phyloP scores from a whole-genome alignment of 2,329 filamentous ascomycete species.

The Fusarium sp. region DNA sequence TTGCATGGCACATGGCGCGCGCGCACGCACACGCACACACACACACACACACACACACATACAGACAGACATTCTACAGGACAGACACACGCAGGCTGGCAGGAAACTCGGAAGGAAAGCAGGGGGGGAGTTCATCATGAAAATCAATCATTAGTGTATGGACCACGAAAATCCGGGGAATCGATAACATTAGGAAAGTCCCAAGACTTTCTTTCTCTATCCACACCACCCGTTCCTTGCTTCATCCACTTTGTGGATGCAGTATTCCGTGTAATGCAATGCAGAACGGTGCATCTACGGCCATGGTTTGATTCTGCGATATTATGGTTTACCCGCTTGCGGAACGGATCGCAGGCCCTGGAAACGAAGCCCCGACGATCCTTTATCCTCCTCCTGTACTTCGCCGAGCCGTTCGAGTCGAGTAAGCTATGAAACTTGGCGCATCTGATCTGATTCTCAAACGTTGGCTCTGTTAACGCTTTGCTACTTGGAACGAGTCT shows the following conservation, averaged over 20 bases:
- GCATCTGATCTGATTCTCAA: slow-evolving; percentile 11
- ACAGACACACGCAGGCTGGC: too few relatives aligned
- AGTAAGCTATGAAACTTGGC: slow-evolving; percentile 7
- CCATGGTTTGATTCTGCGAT: not conserved
- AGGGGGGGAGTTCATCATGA: slow-evolving; percentile 17
- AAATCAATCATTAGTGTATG: slow-evolving; percentile 24
- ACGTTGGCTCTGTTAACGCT: not conserved
- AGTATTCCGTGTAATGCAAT: slow-evolving; percentile 10
- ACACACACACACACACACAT: not conserved
- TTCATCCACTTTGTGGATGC: slow-evolving; percentile 34
- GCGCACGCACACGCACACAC: not conserved
- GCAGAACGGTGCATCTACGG: not conserved
- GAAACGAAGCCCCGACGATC: slow-evolving; percentile 31
- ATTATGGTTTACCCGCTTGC: not conserved
- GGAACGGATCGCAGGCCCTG: slow-evolving; percentile 36
- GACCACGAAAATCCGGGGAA: slow-evolving; percentile 42
- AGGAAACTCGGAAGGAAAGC: not conserved
- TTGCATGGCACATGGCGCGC: slow-evolving; percentile 1
- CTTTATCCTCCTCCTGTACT: slow-evolving; percentile 9
- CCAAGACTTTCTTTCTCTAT: slow-evolving; percentile 1
- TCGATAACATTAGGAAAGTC: slow-evolving; percentile 32
- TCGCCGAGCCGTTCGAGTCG: slow-evolving; percentile 3
- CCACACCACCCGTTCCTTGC: slow-evolving; percentile 28
- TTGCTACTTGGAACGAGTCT: not conserved
- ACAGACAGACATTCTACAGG: too few relatives aligned